Conservation (phyloP, 306 rosid species). For the Vachellia pachyceras region DNA sequence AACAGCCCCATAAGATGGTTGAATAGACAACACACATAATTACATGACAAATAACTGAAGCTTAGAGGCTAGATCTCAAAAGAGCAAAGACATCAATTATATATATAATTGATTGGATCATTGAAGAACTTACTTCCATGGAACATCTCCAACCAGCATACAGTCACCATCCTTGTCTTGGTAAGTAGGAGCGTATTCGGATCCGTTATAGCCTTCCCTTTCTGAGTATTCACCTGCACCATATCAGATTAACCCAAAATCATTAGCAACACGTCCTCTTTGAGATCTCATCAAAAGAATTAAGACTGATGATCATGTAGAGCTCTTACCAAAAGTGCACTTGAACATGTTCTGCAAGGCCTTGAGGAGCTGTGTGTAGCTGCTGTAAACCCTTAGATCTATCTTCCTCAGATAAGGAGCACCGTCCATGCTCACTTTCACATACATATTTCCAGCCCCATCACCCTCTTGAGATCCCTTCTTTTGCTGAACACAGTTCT, state of each 20-base stretch:
- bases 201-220: conserved; percentile 70
- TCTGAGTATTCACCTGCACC: conserved; percentile 68
- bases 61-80: not conserved
- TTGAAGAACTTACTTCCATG: conserved; percentile 74
- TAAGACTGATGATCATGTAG: not conserved
- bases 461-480: conserved; percentile 44
- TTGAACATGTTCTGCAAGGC: conserved; percentile 79
- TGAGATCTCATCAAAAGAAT: not conserved
- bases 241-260: not conserved
- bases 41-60: not conserved
- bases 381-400: conserved; percentile 69
- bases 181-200: conserved; percentile 76
- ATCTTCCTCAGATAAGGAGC: conserved; percentile 90
- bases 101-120: not conserved
- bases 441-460: conserved; percentile 42
- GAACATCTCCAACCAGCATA: conserved; percentile 97
- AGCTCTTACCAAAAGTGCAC: conserved; percentile 66
- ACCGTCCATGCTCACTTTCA: conserved; percentile 95
- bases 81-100: not conserved
- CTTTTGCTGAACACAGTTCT: conserved; percentile 49
- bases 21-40: not conserved
- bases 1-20: conserved; percentile 19
- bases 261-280: not conserved
- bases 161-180: conserved; percentile 95
- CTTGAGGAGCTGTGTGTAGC: conserved; percentile 67